These are phyloP conservation scores for Puccinia hordei DNA, from an alignment of 1,284 basidiomycete genomes.

Conservation along the genomic window DNA sequence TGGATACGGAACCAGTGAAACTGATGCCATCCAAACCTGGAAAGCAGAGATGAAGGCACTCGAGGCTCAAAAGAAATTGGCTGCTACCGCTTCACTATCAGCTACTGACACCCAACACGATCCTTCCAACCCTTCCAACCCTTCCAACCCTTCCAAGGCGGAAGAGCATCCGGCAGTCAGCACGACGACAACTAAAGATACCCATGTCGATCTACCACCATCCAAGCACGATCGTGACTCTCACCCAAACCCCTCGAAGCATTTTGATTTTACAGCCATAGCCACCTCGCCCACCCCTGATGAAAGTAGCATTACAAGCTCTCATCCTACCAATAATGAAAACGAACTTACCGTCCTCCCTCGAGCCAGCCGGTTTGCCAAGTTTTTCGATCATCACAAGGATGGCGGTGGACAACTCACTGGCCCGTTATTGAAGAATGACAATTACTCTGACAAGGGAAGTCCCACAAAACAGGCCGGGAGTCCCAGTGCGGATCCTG, in stretches of 20 bases:
- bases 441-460: background rate
- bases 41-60: conserved; percentile 51
- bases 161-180: background rate
- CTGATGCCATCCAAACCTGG: conserved; percentile 50
- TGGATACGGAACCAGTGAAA: conserved; percentile 32
- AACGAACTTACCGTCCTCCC: conserved; percentile 21
- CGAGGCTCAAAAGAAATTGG: conserved; percentile 45
- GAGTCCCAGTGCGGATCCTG: conserved; percentile 45
- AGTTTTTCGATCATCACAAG: conserved; percentile 50
- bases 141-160: background rate
- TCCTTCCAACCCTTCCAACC: conserved; percentile 3
- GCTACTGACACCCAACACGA: conserved; percentile 2
- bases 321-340: background rate
- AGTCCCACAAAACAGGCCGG: conserved; percentile 25
- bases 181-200: background rate
- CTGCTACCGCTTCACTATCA: conserved; percentile 16
- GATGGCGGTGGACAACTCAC: conserved; percentile 15
- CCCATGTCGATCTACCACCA: background rate
- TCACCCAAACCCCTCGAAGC: conserved; percentile 12
- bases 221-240: conserved; percentile 11
- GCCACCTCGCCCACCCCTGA: background rate
- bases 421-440: background rate
- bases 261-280: conserved; percentile 16
- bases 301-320: background rate
- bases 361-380: conserved; percentile 46